Conservation (phyloP, 2,329 filamentous ascomycete species). For the Ophiostoma novo-ulmi region DNA sequence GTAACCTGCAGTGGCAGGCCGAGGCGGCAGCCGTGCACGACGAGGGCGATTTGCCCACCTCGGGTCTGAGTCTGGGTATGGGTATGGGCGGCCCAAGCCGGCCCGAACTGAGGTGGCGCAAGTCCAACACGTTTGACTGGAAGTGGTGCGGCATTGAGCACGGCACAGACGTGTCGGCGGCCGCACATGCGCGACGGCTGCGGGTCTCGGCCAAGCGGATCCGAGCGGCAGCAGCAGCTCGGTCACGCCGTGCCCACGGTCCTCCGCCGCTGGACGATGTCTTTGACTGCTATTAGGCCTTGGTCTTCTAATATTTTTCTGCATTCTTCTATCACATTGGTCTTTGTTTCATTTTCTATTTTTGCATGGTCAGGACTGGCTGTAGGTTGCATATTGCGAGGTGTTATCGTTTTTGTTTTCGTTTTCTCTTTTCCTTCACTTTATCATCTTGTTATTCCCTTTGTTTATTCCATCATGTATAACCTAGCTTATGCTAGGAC, state of each 20-base stretch:
- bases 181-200: constrained; percentile 5
- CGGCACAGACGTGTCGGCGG: background rate
- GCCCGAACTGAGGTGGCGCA: constrained; percentile 10
- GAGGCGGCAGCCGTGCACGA: background rate
- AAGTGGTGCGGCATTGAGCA: constrained; percentile 7
- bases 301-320: background rate
- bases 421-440: background rate
- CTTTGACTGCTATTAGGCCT: background rate
- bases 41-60: background rate
- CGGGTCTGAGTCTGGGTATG: no score
- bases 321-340: background rate
- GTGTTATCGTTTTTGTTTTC: background rate
- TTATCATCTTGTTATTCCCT: background rate
- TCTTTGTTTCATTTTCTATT: background rate
- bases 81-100: background rate
- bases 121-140: constrained; percentile 21
- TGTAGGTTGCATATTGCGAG: background rate
- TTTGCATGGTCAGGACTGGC: background rate
- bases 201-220: background rate
- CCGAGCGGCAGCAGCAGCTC: background rate
- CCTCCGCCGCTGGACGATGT: background rate
- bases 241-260: background rate
- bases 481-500: background rate
- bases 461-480: background rate
- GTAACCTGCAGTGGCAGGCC: constrained; percentile 33